Percentiles rank a stretch among this genome's conserved stretches.
These are phyloP conservation scores for Colletotrichum trifolii DNA, from an alignment of 2,329 filamentous ascomycete genomes.

Conservation along the genomic window DNA sequence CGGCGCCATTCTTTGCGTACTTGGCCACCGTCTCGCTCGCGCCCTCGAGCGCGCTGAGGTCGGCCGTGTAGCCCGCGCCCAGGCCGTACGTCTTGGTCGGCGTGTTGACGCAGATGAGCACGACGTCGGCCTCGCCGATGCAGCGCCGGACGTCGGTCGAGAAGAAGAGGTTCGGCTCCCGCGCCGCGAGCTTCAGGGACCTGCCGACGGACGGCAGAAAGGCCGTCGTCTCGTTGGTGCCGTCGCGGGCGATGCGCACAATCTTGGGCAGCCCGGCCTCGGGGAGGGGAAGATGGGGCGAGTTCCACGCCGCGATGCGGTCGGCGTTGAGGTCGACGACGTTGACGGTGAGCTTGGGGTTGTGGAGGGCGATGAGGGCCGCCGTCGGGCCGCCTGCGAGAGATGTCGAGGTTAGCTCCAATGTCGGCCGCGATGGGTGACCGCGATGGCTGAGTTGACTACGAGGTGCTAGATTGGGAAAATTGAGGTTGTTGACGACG, in stretches of 20 bases:
- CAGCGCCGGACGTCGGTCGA: conserved; percentile 71
- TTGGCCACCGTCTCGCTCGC: conserved; percentile 75
- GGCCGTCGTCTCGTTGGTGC: conserved; percentile 55
- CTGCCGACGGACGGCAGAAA: conserved; percentile 51
- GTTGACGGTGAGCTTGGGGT: conserved; percentile 76
- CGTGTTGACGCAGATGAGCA: conserved; percentile 83
- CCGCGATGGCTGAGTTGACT: background rate
- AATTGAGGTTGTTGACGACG: background rate
- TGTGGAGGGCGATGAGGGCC: conserved; percentile 78
- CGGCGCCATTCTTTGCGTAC: conserved; percentile 72
- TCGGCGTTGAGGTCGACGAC: conserved; percentile 77
- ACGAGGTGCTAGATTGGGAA: conserved; percentile 2
- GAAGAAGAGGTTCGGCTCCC: conserved; percentile 77
- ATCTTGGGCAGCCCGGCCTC: conserved; percentile 78
- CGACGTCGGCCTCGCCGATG: conserved; percentile 76
- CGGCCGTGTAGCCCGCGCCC: conserved; percentile 77
- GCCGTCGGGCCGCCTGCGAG: conserved; percentile 77
- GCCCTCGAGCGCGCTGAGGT: conserved; percentile 78
- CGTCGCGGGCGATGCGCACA: conserved; percentile 72
- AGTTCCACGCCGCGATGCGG: conserved; percentile 80
- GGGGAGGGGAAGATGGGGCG: conserved; percentile 77
- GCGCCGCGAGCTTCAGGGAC: conserved; percentile 51
- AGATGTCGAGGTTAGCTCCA: too few species aligned
- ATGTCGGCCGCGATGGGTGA: too few species aligned
- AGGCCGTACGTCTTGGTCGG: conserved; percentile 78